Conservation (phyloP, 345 rosid species). For the Stellera chamaejasme region DNA sequence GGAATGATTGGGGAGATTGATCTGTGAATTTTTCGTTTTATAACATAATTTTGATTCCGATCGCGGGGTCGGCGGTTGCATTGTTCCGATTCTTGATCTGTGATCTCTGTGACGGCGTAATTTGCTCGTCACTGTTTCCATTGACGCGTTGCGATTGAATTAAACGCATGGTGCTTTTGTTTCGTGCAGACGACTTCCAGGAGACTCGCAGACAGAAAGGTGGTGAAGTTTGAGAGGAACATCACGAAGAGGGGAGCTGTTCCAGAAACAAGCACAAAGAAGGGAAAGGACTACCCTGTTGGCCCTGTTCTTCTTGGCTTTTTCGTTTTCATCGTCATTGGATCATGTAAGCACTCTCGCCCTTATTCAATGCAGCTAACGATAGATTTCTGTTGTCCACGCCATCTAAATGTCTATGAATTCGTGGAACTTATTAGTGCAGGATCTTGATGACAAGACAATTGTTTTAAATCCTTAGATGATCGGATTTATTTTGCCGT, state of each 20-base stretch:
- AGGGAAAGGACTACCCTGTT: constrained; percentile 85
- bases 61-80: too few species aligned
- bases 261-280: constrained; percentile 71
- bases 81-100: too few species aligned
- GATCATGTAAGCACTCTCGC: constrained; percentile 56
- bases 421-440: too few species aligned
- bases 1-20: too few species aligned
- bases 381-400: background rate
- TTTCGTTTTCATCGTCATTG: constrained; percentile 88
- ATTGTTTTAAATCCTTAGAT: too few species aligned
- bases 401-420: background rate
- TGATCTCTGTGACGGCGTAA: too few species aligned
- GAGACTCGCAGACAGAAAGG: constrained; percentile 79
- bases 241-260: constrained; percentile 80
- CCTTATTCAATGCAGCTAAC: background rate
- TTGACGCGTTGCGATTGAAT: background rate
- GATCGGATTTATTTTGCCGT: too few species aligned
- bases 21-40: too few species aligned
- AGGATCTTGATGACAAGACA: too few species aligned
- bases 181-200: constrained; percentile 74
- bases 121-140: too few species aligned
- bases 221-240: constrained; percentile 78
- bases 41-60: too few species aligned
- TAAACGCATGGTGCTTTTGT: background rate
- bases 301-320: constrained; percentile 93